These are phyloP conservation scores for Chalciporus sp. DNA, from an alignment of 1,284 basidiomycete genomes.

Conservation along the genomic window DNA sequence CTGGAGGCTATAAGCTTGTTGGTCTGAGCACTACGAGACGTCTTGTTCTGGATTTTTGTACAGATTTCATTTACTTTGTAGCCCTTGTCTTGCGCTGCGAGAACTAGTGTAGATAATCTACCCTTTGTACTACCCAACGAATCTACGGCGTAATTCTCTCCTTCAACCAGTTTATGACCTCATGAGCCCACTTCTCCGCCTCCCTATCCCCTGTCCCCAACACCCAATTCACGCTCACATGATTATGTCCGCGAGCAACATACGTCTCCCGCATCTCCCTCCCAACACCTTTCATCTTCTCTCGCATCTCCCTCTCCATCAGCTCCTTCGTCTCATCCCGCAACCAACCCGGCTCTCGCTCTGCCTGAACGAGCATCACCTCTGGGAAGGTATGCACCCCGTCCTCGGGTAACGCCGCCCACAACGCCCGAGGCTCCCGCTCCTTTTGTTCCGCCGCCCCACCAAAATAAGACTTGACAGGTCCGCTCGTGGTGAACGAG, in stretches of 20 bases:
- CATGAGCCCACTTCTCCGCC: constrained; percentile 63
- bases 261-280: constrained; percentile 34
- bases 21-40: too few relatives aligned
- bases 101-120: too few relatives aligned
- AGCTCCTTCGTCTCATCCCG: constrained; percentile 37
- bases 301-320: constrained; percentile 40
- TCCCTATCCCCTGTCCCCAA: constrained; percentile 53
- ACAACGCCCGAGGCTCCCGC: constrained; percentile 43
- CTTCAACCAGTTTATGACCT: constrained; percentile 50
- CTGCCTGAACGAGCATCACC: constrained; percentile 49
- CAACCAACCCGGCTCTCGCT: constrained; percentile 53
- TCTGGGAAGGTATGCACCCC: constrained; percentile 44
- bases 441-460: constrained; percentile 41
- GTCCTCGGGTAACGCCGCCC: constrained; percentile 38
- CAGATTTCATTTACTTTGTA: too few relatives aligned
- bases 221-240: constrained; percentile 56
- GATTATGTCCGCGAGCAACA: constrained; percentile 59
- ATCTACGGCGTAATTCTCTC: constrained; percentile 9
- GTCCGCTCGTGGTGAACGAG: constrained; percentile 27
- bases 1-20: too few relatives aligned
- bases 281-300: constrained; percentile 36
- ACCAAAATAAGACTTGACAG: constrained; percentile 47
- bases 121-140: too few relatives aligned
- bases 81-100: too few relatives aligned
- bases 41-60: too few relatives aligned